Conservation (phyloP, 768 basidiomycete species). For the Guyanaporus albipodus region DNA sequence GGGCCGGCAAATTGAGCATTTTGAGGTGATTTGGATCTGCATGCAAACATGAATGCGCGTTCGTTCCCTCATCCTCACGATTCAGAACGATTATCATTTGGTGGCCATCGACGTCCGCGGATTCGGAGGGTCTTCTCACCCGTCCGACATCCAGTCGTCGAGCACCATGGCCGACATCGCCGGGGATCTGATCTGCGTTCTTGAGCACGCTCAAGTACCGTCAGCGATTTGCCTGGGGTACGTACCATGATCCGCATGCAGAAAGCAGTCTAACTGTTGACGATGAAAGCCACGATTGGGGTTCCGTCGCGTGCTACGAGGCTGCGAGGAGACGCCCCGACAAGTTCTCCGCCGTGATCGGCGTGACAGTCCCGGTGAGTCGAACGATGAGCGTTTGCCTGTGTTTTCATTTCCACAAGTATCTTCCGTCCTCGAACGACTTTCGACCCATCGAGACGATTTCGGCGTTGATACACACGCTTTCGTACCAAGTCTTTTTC, state of each 20-base stretch:
- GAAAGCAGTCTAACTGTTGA: not conserved
- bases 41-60: no score
- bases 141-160: conserved; percentile 56
- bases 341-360: conserved; percentile 54
- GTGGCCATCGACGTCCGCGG: conserved; percentile 64
- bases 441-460: conserved; percentile 46
- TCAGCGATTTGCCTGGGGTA: conserved; percentile 64
- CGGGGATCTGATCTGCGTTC: conserved; percentile 59
- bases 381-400: not conserved
- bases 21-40: conserved; percentile 54
- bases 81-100: conserved; percentile 56
- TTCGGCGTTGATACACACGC: conserved; percentile 41
- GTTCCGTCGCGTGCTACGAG: conserved; percentile 62
- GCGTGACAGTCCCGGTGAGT: conserved; percentile 57
- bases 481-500: conserved; percentile 66
- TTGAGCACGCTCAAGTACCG: conserved; percentile 45
- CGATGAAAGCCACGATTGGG: conserved; percentile 81
- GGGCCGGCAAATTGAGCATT: conserved; percentile 66
- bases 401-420: conserved; percentile 36
- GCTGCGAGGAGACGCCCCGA: conserved; percentile 67
- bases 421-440: conserved; percentile 49
- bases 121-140: conserved; percentile 65
- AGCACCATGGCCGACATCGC: conserved; percentile 59
- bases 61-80: not conserved
- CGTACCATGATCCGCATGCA: conserved; percentile 3